Conservation (phyloP, 1,139 yeast genomes). For the Maudiozyma humilis region DNA sequence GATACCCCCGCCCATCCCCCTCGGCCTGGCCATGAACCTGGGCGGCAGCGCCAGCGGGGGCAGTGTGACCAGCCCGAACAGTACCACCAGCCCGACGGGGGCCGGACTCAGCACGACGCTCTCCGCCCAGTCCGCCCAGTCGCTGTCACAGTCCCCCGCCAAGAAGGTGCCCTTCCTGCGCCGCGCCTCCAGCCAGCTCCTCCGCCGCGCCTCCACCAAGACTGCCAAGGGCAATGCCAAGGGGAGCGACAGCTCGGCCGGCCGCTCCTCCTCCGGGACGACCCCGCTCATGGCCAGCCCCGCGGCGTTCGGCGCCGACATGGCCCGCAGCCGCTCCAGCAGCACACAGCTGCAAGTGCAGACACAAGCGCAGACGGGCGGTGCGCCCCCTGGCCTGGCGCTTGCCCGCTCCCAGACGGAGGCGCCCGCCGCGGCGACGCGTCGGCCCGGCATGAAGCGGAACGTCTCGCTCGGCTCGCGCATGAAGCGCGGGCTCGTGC, state of each 20-base stretch:
- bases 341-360: neutral
- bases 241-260: neutral
- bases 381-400: too few species aligned
- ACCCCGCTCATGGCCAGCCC: conserved; percentile 2
- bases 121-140: too few species aligned
- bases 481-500: conserved; percentile 6
- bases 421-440: neutral
- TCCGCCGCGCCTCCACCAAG: conserved; percentile 22
- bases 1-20: neutral
- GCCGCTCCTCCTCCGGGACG: neutral
- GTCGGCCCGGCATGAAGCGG: conserved; percentile 5
- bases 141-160: too few species aligned
- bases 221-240: neutral
- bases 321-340: neutral
- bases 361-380: too few species aligned
- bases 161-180: conserved; percentile 24
- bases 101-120: too few species aligned
- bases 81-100: too few species aligned
- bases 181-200: conserved; percentile 29
- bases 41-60: too few species aligned
- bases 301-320: neutral
- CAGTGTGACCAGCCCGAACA: too few species aligned
- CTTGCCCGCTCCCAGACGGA: too few species aligned
- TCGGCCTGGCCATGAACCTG: too few species aligned
- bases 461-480: conserved; percentile 5